Conservation (phyloP, 2,329 filamentous ascomycete genomes). For the Leptographium radiaticola region DNA sequence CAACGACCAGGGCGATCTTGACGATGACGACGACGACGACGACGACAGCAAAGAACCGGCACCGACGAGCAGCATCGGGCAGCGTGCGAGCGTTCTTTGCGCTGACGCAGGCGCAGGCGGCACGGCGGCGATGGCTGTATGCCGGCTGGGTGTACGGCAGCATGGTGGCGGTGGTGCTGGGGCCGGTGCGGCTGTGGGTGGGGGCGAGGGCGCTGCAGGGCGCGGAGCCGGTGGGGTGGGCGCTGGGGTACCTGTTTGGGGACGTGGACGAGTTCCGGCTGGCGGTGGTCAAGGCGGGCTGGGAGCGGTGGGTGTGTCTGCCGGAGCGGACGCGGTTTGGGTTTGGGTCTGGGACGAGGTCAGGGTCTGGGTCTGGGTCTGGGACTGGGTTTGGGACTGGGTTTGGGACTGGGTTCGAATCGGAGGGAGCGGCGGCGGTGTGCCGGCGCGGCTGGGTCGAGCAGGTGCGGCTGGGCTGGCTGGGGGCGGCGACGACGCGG, state of each 20-base stretch:
- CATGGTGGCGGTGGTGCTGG: constrained; percentile 52
- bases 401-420: too few species aligned
- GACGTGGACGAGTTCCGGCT: constrained; percentile 61
- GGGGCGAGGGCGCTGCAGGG: constrained; percentile 51
- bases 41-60: constrained; percentile 47
- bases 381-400: too few species aligned
- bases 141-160: constrained; percentile 63
- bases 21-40: neutral
- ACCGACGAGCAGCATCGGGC: constrained; percentile 50
- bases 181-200: constrained; percentile 61
- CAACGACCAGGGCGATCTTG: neutral
- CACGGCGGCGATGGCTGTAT: constrained; percentile 69
- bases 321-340: constrained; percentile 26
- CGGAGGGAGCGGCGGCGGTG: constrained; percentile 6
- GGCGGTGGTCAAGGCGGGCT: constrained; percentile 52
- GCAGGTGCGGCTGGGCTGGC: constrained; percentile 45
- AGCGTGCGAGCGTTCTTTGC: constrained; percentile 62
- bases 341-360: too few species aligned
- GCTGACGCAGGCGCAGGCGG: constrained; percentile 67
- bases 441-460: constrained; percentile 48
- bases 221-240: constrained; percentile 84
- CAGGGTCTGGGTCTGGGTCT: too few species aligned
- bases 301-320: constrained; percentile 65
- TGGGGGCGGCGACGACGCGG: constrained; percentile 73
- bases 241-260: constrained; percentile 76